Evolutionary conservation across 169 alveolate genomes (phyloP).

Genomic region (Pseudocohnilembus persalinus): DNA sequence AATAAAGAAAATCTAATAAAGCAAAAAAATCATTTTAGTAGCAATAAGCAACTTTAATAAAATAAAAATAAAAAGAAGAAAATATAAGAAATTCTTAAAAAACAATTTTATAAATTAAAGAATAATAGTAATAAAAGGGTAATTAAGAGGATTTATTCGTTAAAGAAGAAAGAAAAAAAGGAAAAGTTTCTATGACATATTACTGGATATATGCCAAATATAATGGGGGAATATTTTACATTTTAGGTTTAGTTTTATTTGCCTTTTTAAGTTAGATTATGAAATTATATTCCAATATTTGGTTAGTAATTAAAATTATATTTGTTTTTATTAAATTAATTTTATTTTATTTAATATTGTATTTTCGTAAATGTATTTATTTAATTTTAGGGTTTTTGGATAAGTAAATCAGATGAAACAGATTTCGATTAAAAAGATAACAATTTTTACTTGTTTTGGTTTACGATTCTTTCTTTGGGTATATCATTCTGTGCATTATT

Average conservation of each 20-base stretch:
- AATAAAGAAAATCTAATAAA: no score
- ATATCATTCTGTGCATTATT: neutral
- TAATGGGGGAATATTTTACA: slow-evolving; percentile 9
- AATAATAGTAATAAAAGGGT: neutral
- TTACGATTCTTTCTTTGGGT: neutral
- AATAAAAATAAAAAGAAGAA: no score
- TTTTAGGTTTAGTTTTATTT: neutral
- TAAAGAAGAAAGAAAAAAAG: slow-evolving; percentile 15
- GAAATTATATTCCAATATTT: neutral
- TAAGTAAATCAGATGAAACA: neutral
- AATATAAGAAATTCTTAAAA: neutral
- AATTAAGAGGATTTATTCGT: slow-evolving; percentile 19
- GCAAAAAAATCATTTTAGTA: no score
- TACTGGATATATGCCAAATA: neutral
- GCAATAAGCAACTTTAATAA: no score
- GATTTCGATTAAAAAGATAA: neutral
- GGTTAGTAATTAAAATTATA: neutral
- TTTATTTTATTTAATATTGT: no score
- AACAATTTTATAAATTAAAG: neutral
- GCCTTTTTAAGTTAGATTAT: neutral
- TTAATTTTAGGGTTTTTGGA: slow-evolving; percentile 6
- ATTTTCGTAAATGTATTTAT: no score
- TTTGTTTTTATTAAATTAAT: no score
- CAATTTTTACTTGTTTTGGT: neutral
- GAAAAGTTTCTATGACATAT: slow-evolving; percentile 11